phyloP scores from a whole-genome alignment of 2,329 filamentous ascomycete species.

The Elsinoe batatas region DNA sequence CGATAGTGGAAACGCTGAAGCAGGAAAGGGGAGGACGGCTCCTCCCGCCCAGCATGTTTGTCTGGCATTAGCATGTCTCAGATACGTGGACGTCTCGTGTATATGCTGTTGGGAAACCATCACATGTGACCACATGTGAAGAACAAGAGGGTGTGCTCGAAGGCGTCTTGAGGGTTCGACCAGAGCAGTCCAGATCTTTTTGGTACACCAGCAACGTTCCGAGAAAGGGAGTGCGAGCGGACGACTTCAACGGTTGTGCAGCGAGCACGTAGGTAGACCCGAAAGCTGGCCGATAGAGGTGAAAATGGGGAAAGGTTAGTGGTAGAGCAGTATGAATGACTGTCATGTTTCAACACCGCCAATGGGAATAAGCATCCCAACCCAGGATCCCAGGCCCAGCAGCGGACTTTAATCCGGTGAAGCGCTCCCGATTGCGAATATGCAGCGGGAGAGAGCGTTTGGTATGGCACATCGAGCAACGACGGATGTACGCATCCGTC shows the following conservation, averaged over 20 bases:
- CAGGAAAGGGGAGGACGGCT: background rate
- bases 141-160: background rate
- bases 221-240: background rate
- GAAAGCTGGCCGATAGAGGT: background rate
- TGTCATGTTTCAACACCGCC: background rate
- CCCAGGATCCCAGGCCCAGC: background rate
- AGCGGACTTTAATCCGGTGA: background rate
- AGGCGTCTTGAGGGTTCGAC: background rate
- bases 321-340: too few relatives aligned
- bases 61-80: background rate
- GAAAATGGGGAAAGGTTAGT: too few relatives aligned
- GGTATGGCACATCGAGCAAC: background rate
- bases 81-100: background rate
- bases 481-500: background rate
- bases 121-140: background rate
- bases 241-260: background rate
- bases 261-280: background rate
- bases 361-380: background rate
- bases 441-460: background rate
- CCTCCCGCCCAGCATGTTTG: conserved; percentile 4
- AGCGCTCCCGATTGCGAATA: background rate
- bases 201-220: conserved; percentile 1
- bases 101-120: conserved; percentile 7
- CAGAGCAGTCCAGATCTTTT: background rate
- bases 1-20: background rate